Conservation (phyloP, 2,329 filamentous ascomycete species). For the Aspergillus bombycis region DNA sequence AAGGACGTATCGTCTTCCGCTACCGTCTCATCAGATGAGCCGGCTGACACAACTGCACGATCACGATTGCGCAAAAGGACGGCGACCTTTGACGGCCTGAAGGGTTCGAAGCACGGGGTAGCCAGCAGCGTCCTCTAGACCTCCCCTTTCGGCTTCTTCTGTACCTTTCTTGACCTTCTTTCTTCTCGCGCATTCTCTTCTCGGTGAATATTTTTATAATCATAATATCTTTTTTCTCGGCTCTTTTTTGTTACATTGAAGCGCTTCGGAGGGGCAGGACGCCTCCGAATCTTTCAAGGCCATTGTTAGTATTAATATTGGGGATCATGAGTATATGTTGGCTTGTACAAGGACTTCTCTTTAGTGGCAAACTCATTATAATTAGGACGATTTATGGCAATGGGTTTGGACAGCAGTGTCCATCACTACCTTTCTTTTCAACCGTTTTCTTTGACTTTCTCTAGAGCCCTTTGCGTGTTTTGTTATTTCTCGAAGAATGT, state of each 20-base stretch:
- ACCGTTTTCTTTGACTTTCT: not conserved
- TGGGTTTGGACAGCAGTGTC: slow-evolving; percentile 11
- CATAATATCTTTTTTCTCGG: slow-evolving; percentile 4
- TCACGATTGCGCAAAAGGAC: slow-evolving; percentile 43
- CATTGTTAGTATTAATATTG: slow-evolving; percentile 19
- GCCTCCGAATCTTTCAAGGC: slow-evolving; percentile 29
- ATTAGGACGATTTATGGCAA: slow-evolving; percentile 12
- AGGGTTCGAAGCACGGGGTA: slow-evolving; percentile 41
- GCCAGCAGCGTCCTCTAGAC: slow-evolving; percentile 46
- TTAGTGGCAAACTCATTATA: slow-evolving; percentile 21
- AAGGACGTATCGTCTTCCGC: slow-evolving; percentile 29
- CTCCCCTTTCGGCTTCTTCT: not conserved
- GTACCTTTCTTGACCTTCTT: slow-evolving; percentile 1
- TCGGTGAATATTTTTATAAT: slow-evolving; percentile 10
- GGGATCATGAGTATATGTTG: slow-evolving; percentile 23
- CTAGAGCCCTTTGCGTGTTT: not conserved
- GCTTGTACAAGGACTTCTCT: slow-evolving; percentile 29
- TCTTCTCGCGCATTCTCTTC: not conserved
- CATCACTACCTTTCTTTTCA: slow-evolving; percentile 4
- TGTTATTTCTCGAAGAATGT: not conserved
- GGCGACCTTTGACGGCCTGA: slow-evolving; percentile 35
- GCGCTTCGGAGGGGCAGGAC: slow-evolving; percentile 35
- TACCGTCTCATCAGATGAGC: slow-evolving; percentile 30
- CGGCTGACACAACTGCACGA: slow-evolving; percentile 27
- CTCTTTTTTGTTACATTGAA: slow-evolving; percentile 5